Conservation (phyloP, 331 rosid species). For the Rhamnella rubrinervis region DNA sequence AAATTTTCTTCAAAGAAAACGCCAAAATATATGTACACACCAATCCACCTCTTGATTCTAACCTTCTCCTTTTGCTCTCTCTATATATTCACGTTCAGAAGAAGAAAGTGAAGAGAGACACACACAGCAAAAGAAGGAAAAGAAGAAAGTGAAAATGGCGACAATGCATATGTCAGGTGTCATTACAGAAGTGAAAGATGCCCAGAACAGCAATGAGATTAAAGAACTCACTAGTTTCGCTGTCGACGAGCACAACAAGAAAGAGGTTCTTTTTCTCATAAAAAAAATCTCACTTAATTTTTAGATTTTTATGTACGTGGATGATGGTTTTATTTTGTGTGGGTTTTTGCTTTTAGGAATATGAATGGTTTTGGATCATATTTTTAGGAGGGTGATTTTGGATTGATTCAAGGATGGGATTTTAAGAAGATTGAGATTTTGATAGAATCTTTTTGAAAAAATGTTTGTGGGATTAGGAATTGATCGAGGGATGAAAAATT, state of each 20-base stretch:
- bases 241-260: slow-evolving; percentile 57
- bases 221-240: slow-evolving; percentile 61
- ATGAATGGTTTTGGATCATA: no score
- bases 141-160: not conserved
- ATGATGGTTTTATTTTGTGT: not conserved
- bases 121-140: not conserved
- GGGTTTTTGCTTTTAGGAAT: no score
- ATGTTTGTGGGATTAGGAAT: not conserved
- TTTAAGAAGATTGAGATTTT: not conserved
- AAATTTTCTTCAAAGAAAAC: no score
- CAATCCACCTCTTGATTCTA: no score
- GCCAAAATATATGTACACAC: no score
- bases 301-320: not conserved
- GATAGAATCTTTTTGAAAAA: not conserved
- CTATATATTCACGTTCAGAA: no score
- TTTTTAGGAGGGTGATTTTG: no score
- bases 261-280: slow-evolving; percentile 25
- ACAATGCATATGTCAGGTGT: no score
- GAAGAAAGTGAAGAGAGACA: no score
- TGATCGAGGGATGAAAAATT: not conserved
- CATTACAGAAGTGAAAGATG: slow-evolving; percentile 14
- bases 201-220: slow-evolving; percentile 43
- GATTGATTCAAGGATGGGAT: no score
- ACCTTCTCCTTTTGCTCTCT: no score
- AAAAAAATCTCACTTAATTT: not conserved